Conservation (phyloP, 495 filamentous ascomycete species). For the Oidiodendron maius region DNA sequence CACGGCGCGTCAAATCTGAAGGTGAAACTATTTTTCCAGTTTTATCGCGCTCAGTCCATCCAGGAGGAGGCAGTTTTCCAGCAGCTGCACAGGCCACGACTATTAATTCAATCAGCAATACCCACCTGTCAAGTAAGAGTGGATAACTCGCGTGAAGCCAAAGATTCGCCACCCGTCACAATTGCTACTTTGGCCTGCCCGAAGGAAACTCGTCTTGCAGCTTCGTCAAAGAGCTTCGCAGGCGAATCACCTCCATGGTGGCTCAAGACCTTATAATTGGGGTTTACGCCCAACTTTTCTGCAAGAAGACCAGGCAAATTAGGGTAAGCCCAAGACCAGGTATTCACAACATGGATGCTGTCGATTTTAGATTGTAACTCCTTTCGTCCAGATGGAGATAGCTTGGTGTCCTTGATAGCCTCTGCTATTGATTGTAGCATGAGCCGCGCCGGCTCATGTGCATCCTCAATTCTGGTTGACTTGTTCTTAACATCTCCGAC, state of each 20-base stretch:
- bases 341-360: constrained; percentile 45
- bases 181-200: constrained; percentile 43
- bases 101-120: constrained; percentile 15
- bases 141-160: constrained; percentile 42
- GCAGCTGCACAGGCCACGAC: constrained; percentile 29
- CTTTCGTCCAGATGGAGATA: constrained; percentile 11
- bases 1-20: constrained; percentile 26
- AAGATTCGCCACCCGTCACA: constrained; percentile 50
- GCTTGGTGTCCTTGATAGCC: constrained; percentile 38
- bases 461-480: constrained; percentile 40
- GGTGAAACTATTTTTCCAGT: constrained; percentile 26
- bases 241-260: constrained; percentile 51
- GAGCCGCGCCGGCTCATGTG: constrained; percentile 43
- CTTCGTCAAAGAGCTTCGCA: constrained; percentile 47
- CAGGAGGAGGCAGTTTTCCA: constrained; percentile 38
- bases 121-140: constrained; percentile 17
- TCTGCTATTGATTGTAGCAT: constrained; percentile 42
- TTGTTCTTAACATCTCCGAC: constrained; percentile 49
- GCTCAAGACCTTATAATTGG: constrained; percentile 34
- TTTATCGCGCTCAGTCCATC: constrained; percentile 37
- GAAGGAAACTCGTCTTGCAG: constrained; percentile 39
- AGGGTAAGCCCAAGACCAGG: constrained; percentile 53
- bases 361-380: constrained; percentile 41
- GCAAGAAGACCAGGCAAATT: constrained; percentile 42
- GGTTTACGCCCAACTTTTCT: constrained; percentile 31